Evolutionary conservation across 2,329 filamentous ascomycete genomes (phyloP).

Genomic region (Blastomyces percursus): DNA sequence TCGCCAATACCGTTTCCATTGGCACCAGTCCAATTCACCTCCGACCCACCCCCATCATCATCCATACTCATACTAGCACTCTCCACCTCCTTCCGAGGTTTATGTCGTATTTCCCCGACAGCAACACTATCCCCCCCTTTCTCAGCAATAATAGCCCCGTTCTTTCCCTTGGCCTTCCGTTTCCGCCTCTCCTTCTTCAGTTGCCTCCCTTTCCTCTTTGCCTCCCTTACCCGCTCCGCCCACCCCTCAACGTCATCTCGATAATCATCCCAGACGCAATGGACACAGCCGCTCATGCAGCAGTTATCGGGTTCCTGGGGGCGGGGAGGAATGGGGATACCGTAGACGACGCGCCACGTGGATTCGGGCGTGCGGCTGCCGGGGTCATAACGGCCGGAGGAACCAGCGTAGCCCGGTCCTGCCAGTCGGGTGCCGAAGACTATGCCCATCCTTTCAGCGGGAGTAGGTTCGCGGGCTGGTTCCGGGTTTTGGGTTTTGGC

Average conservation of each 20-base stretch:
- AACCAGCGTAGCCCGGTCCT: conserved; percentile 58
- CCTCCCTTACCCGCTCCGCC: conserved; percentile 55
- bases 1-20: conserved; percentile 20
- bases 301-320: conserved; percentile 93
- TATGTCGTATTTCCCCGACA: conserved; percentile 22
- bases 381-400: conserved; percentile 38
- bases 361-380: conserved; percentile 49
- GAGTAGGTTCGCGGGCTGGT: conserved; percentile 18
- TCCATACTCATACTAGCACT: conserved; percentile 56
- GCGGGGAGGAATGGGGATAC: conserved; percentile 68
- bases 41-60: conserved; percentile 66
- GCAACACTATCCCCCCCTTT: not conserved
- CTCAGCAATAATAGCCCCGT: not conserved
- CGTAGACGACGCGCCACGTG: conserved; percentile 53
- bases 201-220: conserved; percentile 36
- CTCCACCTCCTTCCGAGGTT: conserved; percentile 32
- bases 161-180: not conserved
- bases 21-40: conserved; percentile 50
- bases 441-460: conserved; percentile 48
- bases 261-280: conserved; percentile 91
- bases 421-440: conserved; percentile 73
- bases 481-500: not conserved
- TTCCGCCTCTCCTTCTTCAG: conserved; percentile 19
- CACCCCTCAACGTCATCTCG: conserved; percentile 89
- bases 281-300: conserved; percentile 97